Base-by-base conservation (phyloP, 2,329 filamentous ascomycete genomes). In the Diaporthe caulivora region DNA sequence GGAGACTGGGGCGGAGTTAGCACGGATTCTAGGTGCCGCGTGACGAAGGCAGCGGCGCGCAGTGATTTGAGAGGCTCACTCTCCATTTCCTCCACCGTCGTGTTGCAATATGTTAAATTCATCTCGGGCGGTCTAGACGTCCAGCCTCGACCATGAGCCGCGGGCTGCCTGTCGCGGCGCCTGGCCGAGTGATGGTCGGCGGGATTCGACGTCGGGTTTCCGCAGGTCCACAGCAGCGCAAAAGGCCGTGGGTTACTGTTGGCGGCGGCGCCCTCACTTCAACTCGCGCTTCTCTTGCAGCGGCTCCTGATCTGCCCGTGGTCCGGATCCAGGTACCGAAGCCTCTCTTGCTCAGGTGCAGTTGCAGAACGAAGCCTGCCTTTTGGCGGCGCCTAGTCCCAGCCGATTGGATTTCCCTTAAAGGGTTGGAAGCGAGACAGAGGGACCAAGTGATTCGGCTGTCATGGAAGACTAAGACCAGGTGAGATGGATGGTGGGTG, bases 1-100 rank as follows among this genome's bases (percentile, higher is more conserved):
- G 42, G 85, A 84, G 72, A 82, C 85, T 34, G 82, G 80, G 87
- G 51, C 31, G 53, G 29, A 29, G 58, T 74, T 53, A 73, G 71
- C 53, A 86, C 87, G 77, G 78, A 11, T n/a, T n/a, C n/a, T n/a
- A 71, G 57, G 54, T 54, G 60, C 34, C 34, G 34, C 44, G 42
- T 29, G 31, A 26, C 67, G 42, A 17, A 31, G 44, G 34, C 31
- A 53, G 31, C 44, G 26, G 29, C 53, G 34, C 68, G 44, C 17
- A 53, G 7, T 44, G 34, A 13, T 49, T 26, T 60, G 31, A 49
- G 68, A 71, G 72, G 75, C 74, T 82, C 78, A 82, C 73, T 75
- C 10, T 68, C 54, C 71, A 71, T 64, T 3, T 69, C 64, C 73
- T 75, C 73, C 53, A 68, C 73, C 60, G 73, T 75, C 24, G 71